Evolutionary conservation across 177 flowering plant genomes (phyloP).

Genomic region (Tripterygium wilfordii): DNA sequence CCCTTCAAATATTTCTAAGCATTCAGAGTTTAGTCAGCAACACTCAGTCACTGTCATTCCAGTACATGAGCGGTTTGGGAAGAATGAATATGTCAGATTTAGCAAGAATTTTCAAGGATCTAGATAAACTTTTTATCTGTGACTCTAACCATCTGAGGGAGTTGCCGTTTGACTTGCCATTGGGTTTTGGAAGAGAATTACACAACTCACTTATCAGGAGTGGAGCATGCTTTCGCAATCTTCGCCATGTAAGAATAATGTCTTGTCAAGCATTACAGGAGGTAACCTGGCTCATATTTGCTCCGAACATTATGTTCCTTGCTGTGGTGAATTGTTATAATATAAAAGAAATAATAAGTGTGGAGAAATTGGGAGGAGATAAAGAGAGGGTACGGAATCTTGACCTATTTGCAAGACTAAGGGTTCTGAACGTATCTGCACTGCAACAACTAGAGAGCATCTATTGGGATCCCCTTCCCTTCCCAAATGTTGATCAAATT

Average conservation of each 20-base stretch:
- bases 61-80: not conserved
- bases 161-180: not conserved
- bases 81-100: not conserved
- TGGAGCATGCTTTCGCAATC: slow-evolving; percentile 2
- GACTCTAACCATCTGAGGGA: not conserved
- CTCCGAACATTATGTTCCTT: slow-evolving; percentile 7
- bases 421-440: not conserved
- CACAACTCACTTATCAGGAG: not conserved
- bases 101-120: not conserved
- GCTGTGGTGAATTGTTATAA: not conserved
- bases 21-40: not conserved
- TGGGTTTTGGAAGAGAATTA: too few relatives aligned
- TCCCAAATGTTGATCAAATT: slow-evolving; percentile 3
- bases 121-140: accelerated
- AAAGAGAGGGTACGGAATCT: not conserved
- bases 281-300: slow-evolving; percentile 12
- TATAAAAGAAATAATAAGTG: slow-evolving; percentile 3
- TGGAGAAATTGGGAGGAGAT: not conserved
- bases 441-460: slow-evolving; percentile 7
- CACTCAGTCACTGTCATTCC: not conserved
- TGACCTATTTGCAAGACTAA: slow-evolving; percentile 5
- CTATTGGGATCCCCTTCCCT: slow-evolving; percentile 4
- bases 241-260: not conserved
- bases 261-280: slow-evolving; percentile 10
- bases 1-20: not conserved